Evolutionary conservation across 2,329 filamentous ascomycete species (phyloP), one percentile per base, ranked within the genome.

Genomic region (Paracoccidioides brasiliensis): DNA sequence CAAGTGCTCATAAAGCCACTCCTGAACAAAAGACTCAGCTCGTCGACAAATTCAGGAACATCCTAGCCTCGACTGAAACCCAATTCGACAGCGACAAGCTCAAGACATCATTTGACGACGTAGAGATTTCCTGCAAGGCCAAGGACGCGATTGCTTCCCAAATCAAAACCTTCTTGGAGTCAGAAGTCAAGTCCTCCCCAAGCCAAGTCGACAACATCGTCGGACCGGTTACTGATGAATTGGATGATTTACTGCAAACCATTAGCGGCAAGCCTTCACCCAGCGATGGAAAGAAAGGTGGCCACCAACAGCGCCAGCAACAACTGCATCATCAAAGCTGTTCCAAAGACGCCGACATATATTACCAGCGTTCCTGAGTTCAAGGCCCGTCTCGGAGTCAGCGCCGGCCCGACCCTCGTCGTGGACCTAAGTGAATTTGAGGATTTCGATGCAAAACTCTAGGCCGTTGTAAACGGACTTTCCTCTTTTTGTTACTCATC

Each of bases 361-460:
- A 90, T 97, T 63, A 82, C 81, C 49, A 88, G 94, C 66, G 85
- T 95, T 3, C 79, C 85, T 58, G 78, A 80, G 35, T 96, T 85
- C 79, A 95, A 93, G 77, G 83, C 87, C 0, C 77, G 81, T 12
- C 76, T 96, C 63, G 75, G 80, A 57, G 79, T 88, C 33, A 93
- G 84, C 60, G 77, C 80, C 28, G 91, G 88, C 0, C 82, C 90
- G 1, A 78, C 78, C 58, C 81, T 90, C 0, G 80, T 87, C 35
- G 84, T 80, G 65, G 85, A 93, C 61, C 70, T 97, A 55, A 85
- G 78, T 59, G 86, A 90, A 65, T 97, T 91, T 70, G 87, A 95
- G 68, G 91, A 96, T 57, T 76, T 84, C 57, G 88, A 88, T 60
- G 74, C 87, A 12, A 96, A 96, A 74, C 77, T 96, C 56, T 91